These are phyloP conservation scores for Cryphonectria nitschkei DNA, from an alignment of 2,329 filamentous ascomycete genomes.

Conservation along the genomic window DNA sequence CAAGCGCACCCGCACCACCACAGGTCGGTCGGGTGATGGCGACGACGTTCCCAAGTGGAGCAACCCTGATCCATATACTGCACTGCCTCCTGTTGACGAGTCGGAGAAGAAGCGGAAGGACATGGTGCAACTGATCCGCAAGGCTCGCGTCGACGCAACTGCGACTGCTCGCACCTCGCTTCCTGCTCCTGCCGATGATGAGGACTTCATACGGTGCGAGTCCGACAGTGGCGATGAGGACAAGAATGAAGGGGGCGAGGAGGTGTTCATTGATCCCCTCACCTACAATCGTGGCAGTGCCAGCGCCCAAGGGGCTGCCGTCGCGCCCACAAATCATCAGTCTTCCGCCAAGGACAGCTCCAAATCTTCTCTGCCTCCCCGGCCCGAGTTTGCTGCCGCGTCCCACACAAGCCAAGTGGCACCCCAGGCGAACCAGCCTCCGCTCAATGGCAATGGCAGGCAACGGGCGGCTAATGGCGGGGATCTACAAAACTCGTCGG, in stretches of 20 bases:
- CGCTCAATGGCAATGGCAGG: conserved; percentile 5
- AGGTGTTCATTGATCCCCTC: conserved; percentile 28
- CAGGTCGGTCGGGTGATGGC: conserved; percentile 41
- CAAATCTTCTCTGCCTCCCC: background rate
- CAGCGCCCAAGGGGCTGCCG: conserved; percentile 2
- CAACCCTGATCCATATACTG: conserved; percentile 93
- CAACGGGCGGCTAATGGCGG: conserved; percentile 22
- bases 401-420: conserved; percentile 12
- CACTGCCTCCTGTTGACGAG: conserved; percentile 75
- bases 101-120: conserved; percentile 75
- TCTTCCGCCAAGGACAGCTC: conserved; percentile 3
- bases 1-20: conserved; percentile 45
- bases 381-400: conserved; percentile 1
- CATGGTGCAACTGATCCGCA: conserved; percentile 88
- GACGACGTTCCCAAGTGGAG: conserved; percentile 78
- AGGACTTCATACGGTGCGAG: conserved; percentile 91
- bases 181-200: conserved; percentile 57
- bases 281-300: conserved; percentile 22
- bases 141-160: conserved; percentile 71
- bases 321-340: conserved; percentile 18
- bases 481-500: conserved; percentile 42
- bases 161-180: conserved; percentile 41
- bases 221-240: conserved; percentile 58
- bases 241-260: conserved; percentile 32
- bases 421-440: background rate